A percentile compares a stretch with the other conserved stretches of the same genome.
Evolutionary conservation across 1,139 yeast species (phyloP).

Genomic region (Wickerhamiella infanticola): DNA sequence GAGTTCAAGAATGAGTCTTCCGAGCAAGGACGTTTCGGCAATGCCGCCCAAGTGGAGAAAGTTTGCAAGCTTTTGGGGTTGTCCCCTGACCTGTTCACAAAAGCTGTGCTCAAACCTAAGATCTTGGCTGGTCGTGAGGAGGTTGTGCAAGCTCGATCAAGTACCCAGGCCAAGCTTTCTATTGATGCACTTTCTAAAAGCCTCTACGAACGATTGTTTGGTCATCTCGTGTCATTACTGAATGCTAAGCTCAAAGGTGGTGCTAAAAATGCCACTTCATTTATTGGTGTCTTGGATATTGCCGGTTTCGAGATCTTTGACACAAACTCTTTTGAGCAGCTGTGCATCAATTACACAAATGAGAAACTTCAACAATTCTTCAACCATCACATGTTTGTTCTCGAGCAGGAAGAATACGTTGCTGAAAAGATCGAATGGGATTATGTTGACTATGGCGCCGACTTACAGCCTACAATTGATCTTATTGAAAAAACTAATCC

Average conservation of each 20-base stretch:
- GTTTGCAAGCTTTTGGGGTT: conserved; percentile 57
- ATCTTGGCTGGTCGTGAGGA: conserved; percentile 87
- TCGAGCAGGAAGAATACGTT: conserved; percentile 90
- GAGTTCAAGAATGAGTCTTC: conserved; percentile 49
- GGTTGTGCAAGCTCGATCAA: conserved; percentile 65
- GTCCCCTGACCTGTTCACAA: conserved; percentile 36
- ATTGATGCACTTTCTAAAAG: conserved; percentile 82
- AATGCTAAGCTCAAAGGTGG: conserved; percentile 44
- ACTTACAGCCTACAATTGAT: conserved; percentile 87
- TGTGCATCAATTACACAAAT: conserved; percentile 94
- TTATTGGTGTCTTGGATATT: conserved; percentile 94
- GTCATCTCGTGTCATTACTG: conserved; percentile 58
- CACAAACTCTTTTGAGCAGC: conserved; percentile 88
- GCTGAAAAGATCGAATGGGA: conserved; percentile 94
- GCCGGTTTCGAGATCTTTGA: conserved; percentile 96
- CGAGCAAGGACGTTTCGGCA: conserved; percentile 65
- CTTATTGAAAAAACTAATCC: conserved; percentile 64
- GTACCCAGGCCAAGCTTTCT: conserved; percentile 65
- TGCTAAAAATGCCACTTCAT: conserved; percentile 26
- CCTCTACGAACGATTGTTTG: conserved; percentile 71
- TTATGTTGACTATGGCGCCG: conserved; percentile 94
- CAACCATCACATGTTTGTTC: conserved; percentile 91
- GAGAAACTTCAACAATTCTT: conserved; percentile 96
- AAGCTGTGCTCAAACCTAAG: conserved; percentile 56
- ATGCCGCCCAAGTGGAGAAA: conserved; percentile 35